Evolutionary conservation across 163 green algal species (phyloP).

Genomic region (Scenedesmus sp.): DNA sequence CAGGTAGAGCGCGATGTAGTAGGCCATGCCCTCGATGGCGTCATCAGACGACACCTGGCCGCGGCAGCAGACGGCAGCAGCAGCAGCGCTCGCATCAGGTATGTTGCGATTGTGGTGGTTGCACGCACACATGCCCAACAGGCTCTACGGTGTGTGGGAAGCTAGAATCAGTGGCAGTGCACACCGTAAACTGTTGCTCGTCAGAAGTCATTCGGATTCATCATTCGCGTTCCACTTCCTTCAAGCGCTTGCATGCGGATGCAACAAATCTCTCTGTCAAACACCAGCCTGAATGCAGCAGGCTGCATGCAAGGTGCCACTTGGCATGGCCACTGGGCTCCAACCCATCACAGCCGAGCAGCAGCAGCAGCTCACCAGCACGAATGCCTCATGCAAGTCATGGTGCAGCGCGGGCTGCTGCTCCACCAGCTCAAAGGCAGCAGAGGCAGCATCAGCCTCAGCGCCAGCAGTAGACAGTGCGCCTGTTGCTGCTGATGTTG

Average conservation of each 20-base stretch:
- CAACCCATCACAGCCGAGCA: too few species aligned
- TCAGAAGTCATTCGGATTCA: too few species aligned
- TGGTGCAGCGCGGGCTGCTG: constrained; percentile 21
- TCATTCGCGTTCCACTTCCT: too few species aligned
- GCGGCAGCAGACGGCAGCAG: background rate
- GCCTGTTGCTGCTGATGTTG: background rate
- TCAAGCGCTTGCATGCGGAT: too few species aligned
- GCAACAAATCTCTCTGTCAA: too few species aligned
- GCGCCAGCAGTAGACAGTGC: background rate
- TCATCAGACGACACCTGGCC: constrained; percentile 53
- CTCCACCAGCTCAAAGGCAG: constrained; percentile 39
- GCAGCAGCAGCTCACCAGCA: constrained; percentile 2
- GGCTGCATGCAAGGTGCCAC: too few species aligned
- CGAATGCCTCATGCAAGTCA: constrained; percentile 24
- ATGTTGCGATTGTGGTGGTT: background rate
- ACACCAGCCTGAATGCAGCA: too few species aligned
- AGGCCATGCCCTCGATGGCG: constrained; percentile 65
- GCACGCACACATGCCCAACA: too few species aligned
- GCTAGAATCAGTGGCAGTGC: too few species aligned
- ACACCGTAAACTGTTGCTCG: too few species aligned
- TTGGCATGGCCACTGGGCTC: too few species aligned
- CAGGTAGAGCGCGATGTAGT: constrained; percentile 66
- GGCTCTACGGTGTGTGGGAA: too few species aligned
- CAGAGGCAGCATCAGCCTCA: background rate
- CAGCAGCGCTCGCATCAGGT: background rate